Evolutionary conservation across 768 basidiomycete genomes (phyloP), one percentile per base, ranked within the genome.

Genomic region (Russula dissimulans): DNA sequence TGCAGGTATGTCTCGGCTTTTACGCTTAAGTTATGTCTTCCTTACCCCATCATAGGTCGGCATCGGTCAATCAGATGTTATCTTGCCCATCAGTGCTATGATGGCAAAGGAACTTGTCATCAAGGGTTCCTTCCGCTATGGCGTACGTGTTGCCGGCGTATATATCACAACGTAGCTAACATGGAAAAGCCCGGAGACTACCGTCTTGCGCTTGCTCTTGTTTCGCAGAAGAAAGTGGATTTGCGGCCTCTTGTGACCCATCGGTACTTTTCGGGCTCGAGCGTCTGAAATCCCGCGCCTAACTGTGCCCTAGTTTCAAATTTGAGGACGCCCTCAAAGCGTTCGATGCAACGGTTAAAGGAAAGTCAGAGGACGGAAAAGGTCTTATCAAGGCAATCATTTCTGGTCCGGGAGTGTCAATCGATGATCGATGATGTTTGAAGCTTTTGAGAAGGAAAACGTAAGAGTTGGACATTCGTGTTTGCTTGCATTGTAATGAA

Each of bases 41-140:
- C 73, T 73, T n/a, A 73, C 66, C 9, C 67, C 61, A 57, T 67
- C 71, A 11, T 69, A 91, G 82, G 89, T 95, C 63, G 94, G 94
- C 50, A 91, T 91, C 84, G 95, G 94, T 17, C 77, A 79, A 48
- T 79, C 89, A 7, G 81, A 94, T 60, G 79, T 93, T 56, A 79
- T 77, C 10, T 75, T 97, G 61, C 88, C 94, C 32, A 75, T 95
- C 67, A 80, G 81, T 53, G 73, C 78, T 49, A 73, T 93, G 39
- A 80, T 86, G 60, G 77, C 78, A 49, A 94, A 94, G 74, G 91
- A 97, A 73, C 73, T 97, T 18, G 81, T 75, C 57, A 77, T 92
- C 72, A 89, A 86, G 67, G 93, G 94, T 41, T 91, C 89, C n/a
- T 97, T 97, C 87, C 85, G 95, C 67, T 95, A 89, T 67, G 88